Evolutionary conservation across 2,329 filamentous ascomycete species (phyloP).

Genomic region (Cryphonectria naterciae): DNA sequence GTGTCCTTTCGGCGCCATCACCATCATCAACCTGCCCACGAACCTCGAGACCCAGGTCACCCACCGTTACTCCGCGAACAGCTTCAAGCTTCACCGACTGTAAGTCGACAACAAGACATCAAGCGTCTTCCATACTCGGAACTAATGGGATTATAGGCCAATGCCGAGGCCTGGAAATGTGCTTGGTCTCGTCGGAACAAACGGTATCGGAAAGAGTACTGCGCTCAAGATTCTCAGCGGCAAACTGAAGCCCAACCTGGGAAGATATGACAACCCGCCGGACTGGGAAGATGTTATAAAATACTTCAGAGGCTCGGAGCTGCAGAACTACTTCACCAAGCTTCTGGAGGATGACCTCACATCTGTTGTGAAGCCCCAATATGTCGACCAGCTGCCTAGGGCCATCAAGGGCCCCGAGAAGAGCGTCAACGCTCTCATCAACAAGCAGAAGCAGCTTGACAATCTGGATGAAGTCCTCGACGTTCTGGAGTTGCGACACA

Average conservation of each 20-base stretch:
- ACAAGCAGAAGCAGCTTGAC: constrained; percentile 73
- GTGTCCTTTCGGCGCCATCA: constrained; percentile 97
- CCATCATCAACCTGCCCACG: constrained; percentile 99
- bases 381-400: constrained; percentile 96
- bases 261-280: constrained; percentile 91
- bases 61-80: constrained; percentile 98
- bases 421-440: constrained; percentile 77
- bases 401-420: constrained; percentile 84
- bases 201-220: constrained; percentile 99
- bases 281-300: constrained; percentile 99
- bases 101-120: background rate
- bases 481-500: constrained; percentile 81
- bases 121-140: background rate
- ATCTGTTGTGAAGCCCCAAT: constrained; percentile 98
- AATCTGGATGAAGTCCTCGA: constrained; percentile 84
- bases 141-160: constrained; percentile 48
- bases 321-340: constrained; percentile 99
- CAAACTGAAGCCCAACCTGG: constrained; percentile 97
- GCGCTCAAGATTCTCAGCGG: constrained; percentile 97
- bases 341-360: constrained; percentile 95
- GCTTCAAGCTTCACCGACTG: constrained; percentile 93
- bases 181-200: constrained; percentile 93
- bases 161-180: constrained; percentile 96
- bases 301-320: constrained; percentile 95
- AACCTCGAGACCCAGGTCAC: constrained; percentile 98